Conservation (phyloP, 2,329 filamentous ascomycete species). For the Penicillium olsonii region DNA sequence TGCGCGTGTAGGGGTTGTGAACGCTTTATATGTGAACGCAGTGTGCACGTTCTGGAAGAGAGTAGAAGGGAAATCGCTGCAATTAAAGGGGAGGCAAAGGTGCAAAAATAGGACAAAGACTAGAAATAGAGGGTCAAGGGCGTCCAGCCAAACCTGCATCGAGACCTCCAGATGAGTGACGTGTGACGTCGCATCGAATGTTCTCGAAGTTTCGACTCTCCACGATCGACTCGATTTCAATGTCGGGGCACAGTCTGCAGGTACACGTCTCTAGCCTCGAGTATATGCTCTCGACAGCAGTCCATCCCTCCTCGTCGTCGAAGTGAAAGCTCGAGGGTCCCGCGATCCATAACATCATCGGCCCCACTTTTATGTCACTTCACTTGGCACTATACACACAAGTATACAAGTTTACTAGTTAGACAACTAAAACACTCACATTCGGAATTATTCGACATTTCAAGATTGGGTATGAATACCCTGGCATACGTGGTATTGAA, state of each 20-base stretch:
- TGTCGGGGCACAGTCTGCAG: not conserved
- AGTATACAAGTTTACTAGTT: too few relatives aligned
- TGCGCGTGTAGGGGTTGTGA: not conserved
- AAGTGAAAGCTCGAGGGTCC: not conserved
- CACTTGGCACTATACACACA: too few relatives aligned
- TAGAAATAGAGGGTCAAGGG: constrained; percentile 3
- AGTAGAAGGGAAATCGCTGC: constrained; percentile 21
- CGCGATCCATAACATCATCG: constrained; percentile 11
- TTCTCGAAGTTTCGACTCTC: constrained; percentile 40
- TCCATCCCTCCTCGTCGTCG: too few relatives aligned
- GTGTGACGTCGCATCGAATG: constrained; percentile 39
- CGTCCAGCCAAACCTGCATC: constrained; percentile 9
- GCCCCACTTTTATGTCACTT: constrained; percentile 14
- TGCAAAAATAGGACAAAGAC: not conserved
- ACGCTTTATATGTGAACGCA: constrained; percentile 3
- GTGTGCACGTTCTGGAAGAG: constrained; percentile 40
- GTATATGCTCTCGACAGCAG: too few relatives aligned
- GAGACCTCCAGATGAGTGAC: constrained; percentile 28
- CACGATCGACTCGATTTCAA: not conserved
- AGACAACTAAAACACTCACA: too few relatives aligned
- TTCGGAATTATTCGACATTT: too few relatives aligned
- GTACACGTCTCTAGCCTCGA: not conserved
- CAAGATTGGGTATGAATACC: too few relatives aligned
- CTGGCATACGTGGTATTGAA: too few relatives aligned
- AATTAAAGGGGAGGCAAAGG: not conserved